Evolutionary conservation across 2,329 filamentous ascomycete species (phyloP), one percentile per base, ranked within the genome.

Genomic region (Lecanicillium sp.): DNA sequence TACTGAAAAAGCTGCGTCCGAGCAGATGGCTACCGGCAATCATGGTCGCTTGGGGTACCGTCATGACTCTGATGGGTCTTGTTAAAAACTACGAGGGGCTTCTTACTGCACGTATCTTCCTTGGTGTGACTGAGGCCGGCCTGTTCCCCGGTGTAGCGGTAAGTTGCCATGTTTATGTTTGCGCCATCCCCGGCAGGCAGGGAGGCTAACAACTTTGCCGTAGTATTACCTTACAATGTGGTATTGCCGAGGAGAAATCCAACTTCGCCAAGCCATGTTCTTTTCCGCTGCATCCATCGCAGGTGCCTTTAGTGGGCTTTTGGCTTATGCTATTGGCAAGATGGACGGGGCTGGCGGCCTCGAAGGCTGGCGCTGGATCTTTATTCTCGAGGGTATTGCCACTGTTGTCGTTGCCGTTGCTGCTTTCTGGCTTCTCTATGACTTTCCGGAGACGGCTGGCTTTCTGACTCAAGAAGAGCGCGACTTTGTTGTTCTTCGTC

Each of bases 241-340:
- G 72, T 78, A 78, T 42, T 71, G 65, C 15, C 65, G 73, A n/a
- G 65, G 70, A 36, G 73, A 76, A 43, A 68, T 73, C 20, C 70
- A 73, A 38, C 54, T 72, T 16, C 63, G 73, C 1, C 67, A 71
- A 44, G 84, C 85, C 2, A 73, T 89, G 37, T 90, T 92, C 69
- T 94, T 90, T 65, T 85, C 82, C 0, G 84, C 85, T 0, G 85
- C 85, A 0, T 85, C 86, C 0, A 65, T 92, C 1, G 84, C 85
- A 0, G 86, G 86, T 1, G 85, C 80, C 0, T 87, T 87, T 48
- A 82, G 80, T 46, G 83, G 83, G 4, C 67, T 87, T 3, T 64
- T 87, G 2, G 83, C 83, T 0, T 83, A 77, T 29, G 82, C 68
- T 0, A 86, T 87, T 40, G 70, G 70, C 8, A 72, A 81, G 39